phyloP scores from a whole-genome alignment of 2,329 filamentous ascomycete species.

The Colletotrichum chlorophyti region DNA sequence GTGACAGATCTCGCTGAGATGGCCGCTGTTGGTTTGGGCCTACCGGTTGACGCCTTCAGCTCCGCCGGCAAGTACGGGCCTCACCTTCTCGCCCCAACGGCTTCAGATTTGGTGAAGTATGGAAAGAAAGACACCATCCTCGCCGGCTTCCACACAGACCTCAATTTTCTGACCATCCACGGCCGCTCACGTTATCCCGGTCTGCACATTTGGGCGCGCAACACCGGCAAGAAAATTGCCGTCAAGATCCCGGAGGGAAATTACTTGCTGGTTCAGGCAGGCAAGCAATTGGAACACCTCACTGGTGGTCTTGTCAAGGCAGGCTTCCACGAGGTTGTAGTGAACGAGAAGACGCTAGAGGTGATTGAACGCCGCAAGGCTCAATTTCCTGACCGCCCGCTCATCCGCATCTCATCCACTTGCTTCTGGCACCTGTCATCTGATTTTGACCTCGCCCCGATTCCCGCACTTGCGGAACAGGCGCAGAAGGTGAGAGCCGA shows the following conservation, averaged over 20 bases:
- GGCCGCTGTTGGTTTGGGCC: slow-evolving; percentile 62
- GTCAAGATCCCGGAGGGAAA: slow-evolving; percentile 65
- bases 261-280: slow-evolving; percentile 66
- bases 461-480: slow-evolving; percentile 53
- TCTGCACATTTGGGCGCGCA: slow-evolving; percentile 68
- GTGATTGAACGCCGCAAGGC: slow-evolving; percentile 50
- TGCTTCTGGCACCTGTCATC: slow-evolving; percentile 67
- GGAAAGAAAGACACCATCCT: slow-evolving; percentile 63
- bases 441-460: slow-evolving; percentile 60
- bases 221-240: slow-evolving; percentile 64
- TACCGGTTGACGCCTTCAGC: slow-evolving; percentile 59
- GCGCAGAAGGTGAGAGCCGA: slow-evolving; percentile 52
- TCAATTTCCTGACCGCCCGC: slow-evolving; percentile 54
- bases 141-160: slow-evolving; percentile 69
- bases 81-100: slow-evolving; percentile 66
- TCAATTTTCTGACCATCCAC: slow-evolving; percentile 71
- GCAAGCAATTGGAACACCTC: slow-evolving; percentile 68
- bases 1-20: slow-evolving; percentile 65
- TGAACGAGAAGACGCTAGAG: slow-evolving; percentile 58
- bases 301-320: slow-evolving; percentile 68
- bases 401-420: slow-evolving; percentile 65
- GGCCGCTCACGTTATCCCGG: slow-evolving; percentile 68
- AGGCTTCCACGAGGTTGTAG: slow-evolving; percentile 67
- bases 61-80: slow-evolving; percentile 64
- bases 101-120: slow-evolving; percentile 63